A percentile compares a stretch with the other conserved stretches of the same genome.
Evolutionary conservation across 2,329 filamentous ascomycete genomes (phyloP).

Genomic region (Endoconidiophora polonica): DNA sequence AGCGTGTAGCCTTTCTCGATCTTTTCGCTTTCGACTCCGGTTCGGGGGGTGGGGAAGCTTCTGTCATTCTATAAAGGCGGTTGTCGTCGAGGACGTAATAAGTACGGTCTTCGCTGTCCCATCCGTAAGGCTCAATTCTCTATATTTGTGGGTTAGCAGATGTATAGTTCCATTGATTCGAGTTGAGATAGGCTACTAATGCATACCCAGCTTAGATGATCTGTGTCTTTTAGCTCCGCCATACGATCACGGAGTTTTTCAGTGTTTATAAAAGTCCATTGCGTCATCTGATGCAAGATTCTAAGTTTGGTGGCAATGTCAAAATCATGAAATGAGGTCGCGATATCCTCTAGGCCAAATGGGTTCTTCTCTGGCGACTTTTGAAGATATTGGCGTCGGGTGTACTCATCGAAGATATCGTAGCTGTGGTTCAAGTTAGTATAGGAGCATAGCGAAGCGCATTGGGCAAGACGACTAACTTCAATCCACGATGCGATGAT

Average conservation of each 20-base stretch:
- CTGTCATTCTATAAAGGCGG: conserved; percentile 74
- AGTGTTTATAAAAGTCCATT: conserved; percentile 76
- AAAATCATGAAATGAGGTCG: conserved; percentile 62
- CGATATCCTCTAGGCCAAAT: conserved; percentile 61
- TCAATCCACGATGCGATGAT: conserved; percentile 82
- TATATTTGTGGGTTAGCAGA: conserved; percentile 17
- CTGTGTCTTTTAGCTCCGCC: conserved; percentile 62
- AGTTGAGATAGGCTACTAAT: conserved; percentile 21
- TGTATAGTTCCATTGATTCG: neutral
- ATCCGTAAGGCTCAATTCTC: conserved; percentile 71
- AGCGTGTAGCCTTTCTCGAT: conserved; percentile 28
- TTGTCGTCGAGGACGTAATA: conserved; percentile 93
- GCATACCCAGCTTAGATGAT: conserved; percentile 71
- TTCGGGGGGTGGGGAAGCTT: conserved; percentile 49
- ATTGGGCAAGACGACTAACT: conserved; percentile 38
- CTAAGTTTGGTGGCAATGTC: conserved; percentile 66
- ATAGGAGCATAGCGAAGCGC: conserved; percentile 1
- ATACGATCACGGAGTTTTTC: conserved; percentile 78
- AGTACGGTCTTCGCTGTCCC: conserved; percentile 70
- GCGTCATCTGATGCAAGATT: conserved; percentile 73
- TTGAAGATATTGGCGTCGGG: conserved; percentile 70
- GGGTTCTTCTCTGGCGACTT: conserved; percentile 69
- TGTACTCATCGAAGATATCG: conserved; percentile 86
- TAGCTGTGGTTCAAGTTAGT: conserved; percentile 32
- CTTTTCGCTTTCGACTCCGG: conserved; percentile 48